Base-by-base conservation (phyloP, 805 yeast genomes). In the Teunomyces aglyptinius region DNA sequence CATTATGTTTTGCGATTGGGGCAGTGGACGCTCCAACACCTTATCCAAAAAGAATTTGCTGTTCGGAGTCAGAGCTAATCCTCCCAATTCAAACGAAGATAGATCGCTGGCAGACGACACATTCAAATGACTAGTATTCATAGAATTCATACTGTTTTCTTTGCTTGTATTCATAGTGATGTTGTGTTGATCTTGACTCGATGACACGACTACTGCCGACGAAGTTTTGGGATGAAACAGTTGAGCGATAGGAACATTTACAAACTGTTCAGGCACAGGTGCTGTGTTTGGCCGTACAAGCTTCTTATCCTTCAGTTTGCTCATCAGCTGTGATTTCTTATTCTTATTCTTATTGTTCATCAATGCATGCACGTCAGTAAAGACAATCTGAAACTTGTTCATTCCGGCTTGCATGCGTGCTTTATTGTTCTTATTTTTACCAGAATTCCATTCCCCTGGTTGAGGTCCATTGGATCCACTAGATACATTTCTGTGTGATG, bases 371-470 rank as follows among this genome's bases (percentile, higher is more conserved):
- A 73, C 69, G 52, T 74, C 78, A 3, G 77, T 63, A 43, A 75
- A 66, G 2, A 74, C 74, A 48, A 75, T 73, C 55, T 75, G 79
- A 54, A 75, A 75, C 55, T 71, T 71, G 53, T 70, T 70, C 66
- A 71, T 64, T 11, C 73, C 73, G 10, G 70, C 66, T 53, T 68
- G 66, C 67, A 64, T 65, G 42, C 47, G 46, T 7, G 51, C 19
- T 33, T 47, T 50, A 20, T 40, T 38, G 33, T 42, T 46, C 43
- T 46, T 42, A 1, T 24, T 22, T 15, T 46, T 46, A 8, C 36
- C 44, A 6, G 26, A 11, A n/a, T 38, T 38, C 33, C 22, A 15
- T 16, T 38, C 33, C 8, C 32, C 18, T 13, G 35, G 11, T 18
- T 38, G 40, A 6, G 22, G n/a, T 6, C 29, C 35, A 12, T 15